phyloP scores from a whole-genome alignment of 2,329 filamentous ascomycete genomes.

The Microcyclosporella mali region DNA sequence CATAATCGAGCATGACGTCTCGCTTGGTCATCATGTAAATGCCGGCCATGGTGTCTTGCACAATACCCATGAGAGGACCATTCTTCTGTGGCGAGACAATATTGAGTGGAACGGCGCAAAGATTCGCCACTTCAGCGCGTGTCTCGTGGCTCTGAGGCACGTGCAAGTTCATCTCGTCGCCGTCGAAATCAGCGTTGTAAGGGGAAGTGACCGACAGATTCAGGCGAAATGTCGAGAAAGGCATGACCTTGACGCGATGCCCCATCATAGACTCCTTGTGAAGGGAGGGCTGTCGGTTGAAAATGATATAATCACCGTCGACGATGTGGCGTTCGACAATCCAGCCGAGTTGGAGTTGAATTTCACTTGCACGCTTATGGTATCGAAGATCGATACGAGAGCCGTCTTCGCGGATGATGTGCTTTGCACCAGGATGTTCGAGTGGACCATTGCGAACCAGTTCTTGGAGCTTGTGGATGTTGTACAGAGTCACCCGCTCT shows the following conservation, averaged over 20 bases:
- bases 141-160: conserved; percentile 97
- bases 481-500: conserved; percentile 95
- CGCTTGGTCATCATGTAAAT: conserved; percentile 94
- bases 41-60: conserved; percentile 94
- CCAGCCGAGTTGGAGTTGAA: conserved; percentile 91
- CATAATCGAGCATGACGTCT: conserved; percentile 83
- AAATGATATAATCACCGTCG: conserved; percentile 96
- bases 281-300: conserved; percentile 97
- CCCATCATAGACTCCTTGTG: conserved; percentile 99
- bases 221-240: conserved; percentile 95
- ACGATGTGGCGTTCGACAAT: conserved; percentile 97
- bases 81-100: conserved; percentile 98
- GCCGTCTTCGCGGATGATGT: conserved; percentile 89
- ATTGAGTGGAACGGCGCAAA: conserved; percentile 96
- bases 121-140: conserved; percentile 83
- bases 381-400: conserved; percentile 92
- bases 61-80: conserved; percentile 97
- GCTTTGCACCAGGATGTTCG: conserved; percentile 91
- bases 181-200: conserved; percentile 99
- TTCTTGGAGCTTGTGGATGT: conserved; percentile 84
- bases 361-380: conserved; percentile 79
- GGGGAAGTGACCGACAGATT: conserved; percentile 97
- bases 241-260: conserved; percentile 95
- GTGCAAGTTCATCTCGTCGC: conserved; percentile 98
- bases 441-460: conserved; percentile 91